phyloP scores from a whole-genome alignment of 2,329 filamentous ascomycete species.

The Colletotrichum eremochloae region DNA sequence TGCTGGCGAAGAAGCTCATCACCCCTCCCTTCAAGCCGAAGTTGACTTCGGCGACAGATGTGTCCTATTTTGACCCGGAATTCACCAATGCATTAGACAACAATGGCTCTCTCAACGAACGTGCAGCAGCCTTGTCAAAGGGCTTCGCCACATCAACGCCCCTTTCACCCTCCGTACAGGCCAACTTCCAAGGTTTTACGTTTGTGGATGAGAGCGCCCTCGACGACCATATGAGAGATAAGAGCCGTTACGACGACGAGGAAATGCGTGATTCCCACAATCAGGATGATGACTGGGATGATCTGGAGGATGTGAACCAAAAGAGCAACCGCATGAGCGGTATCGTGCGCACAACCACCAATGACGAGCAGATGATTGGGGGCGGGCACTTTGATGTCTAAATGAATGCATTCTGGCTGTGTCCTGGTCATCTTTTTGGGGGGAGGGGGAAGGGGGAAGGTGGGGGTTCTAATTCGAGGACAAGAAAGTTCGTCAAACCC shows the following conservation, averaged over 20 bases:
- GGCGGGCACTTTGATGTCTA: constrained; percentile 74
- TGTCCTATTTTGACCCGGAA: constrained; percentile 98
- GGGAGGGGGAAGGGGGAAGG: too few relatives aligned
- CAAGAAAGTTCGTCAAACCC: constrained; percentile 31
- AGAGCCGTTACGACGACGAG: constrained; percentile 64
- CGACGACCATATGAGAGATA: constrained; percentile 82
- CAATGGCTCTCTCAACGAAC: constrained; percentile 89
- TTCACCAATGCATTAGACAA: constrained; percentile 95
- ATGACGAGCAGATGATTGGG: constrained; percentile 75
- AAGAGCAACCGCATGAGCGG: constrained; percentile 74
- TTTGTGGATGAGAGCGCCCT: constrained; percentile 98
- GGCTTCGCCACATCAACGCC: constrained; percentile 92
- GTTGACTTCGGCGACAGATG: constrained; percentile 94
- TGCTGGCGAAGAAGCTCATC: constrained; percentile 89
- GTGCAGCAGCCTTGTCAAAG: constrained; percentile 86
- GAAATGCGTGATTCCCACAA: constrained; percentile 70
- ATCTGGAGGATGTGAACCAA: constrained; percentile 67
- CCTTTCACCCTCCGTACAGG: constrained; percentile 93
- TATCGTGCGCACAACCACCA: constrained; percentile 67
- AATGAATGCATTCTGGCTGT: constrained; percentile 47
- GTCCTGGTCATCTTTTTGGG: constrained; percentile 15
- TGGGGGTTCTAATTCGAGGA: constrained; percentile 26
- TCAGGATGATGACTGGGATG: constrained; percentile 70
- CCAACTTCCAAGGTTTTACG: constrained; percentile 98
- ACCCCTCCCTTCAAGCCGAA: constrained; percentile 98